These are phyloP conservation scores for Flaveria robusta DNA, from an alignment of 129 eudicot genomes.

Conservation along the genomic window DNA sequence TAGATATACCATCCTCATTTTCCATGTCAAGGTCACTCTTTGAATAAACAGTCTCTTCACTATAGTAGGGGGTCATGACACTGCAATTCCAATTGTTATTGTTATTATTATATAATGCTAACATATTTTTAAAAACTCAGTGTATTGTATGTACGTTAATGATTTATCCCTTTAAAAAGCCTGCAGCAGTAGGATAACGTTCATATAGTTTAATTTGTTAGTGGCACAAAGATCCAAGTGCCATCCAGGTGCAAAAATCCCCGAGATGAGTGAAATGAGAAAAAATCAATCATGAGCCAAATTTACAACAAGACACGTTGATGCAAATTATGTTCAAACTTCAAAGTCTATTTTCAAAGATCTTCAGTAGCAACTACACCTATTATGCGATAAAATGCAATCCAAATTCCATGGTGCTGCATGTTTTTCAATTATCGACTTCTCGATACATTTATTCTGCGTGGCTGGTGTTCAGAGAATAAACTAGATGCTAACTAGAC, in stretches of 20 bases:
- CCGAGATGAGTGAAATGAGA: background rate
- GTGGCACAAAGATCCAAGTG: background rate
- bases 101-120: conserved; percentile 14
- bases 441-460: background rate
- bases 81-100: conserved; percentile 52
- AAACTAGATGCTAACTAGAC: conserved; percentile 2
- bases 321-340: conserved; percentile 11
- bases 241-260: background rate
- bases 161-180: background rate
- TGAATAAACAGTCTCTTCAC: conserved; percentile 95
- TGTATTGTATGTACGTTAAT: conserved; percentile 1
- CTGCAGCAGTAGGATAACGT: background rate
- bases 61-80: conserved; percentile 97
- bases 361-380: conserved; percentile 20
- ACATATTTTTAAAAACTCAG: conserved; percentile 3
- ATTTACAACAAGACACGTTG: conserved; percentile 13
- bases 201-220: background rate
- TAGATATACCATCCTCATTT: conserved; percentile 94
- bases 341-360: conserved; percentile 2
- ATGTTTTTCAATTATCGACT: background rate
- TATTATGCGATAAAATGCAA: background rate
- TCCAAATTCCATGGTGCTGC: background rate
- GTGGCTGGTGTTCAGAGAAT: conserved; percentile 2
- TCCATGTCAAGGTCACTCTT: conserved; percentile 94
- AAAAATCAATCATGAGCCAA: background rate